Evolutionary conservation across 176 grass and related monocot species (phyloP), one percentile per base, ranked within the genome.

Genomic region (Oropetium thomaeum): DNA sequence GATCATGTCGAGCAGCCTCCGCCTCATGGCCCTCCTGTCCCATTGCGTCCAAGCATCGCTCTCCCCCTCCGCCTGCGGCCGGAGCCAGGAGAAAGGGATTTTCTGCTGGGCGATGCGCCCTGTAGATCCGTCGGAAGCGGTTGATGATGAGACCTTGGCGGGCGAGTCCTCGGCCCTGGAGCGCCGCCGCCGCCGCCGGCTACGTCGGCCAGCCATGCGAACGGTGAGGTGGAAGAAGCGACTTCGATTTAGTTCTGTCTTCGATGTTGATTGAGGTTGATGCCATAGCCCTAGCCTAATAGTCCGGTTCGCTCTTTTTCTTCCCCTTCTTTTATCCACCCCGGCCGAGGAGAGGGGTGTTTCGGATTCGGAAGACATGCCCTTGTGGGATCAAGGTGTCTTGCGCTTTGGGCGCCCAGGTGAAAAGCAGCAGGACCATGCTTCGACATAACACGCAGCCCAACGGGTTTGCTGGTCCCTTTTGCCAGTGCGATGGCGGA

Each of bases 381-480:
- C n/a, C n/a, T 15, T 1, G 57, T 7, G 0, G 78, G 78, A 28
- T 72, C n/a, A 32, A 68, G 78, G 67, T 81, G 78, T 0, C 17
- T 10, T 8, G 57, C 57, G 2, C 25, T 58, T 22, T 29, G 0
- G 22, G 78, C 78, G 22, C 31, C 78, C 8, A 20, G 5, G 6
- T 40, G 57, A 14, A 81, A 81, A 13, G 67, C 55, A 22, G 3
- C 31, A 30, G 10, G 78, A 57, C 42, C 58, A 22, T 63, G 23
- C 5, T 42, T 14, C 31, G 31, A 3, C 42, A 81, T 63, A 31
- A 16, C 31, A 30, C 23, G 17, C 31, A 39, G 23, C 17, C 57
- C 68, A 44, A 15, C 44, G 45, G 79, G 72, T 51, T 28, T 81
- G 67, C 41, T 72, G 44, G 45, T 52, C 58, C 68, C 57, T 23